Percentiles rank a stretch among this genome's conserved stretches.
These are phyloP conservation scores for Aspergillus luchuensis DNA, from an alignment of 2,329 filamentous ascomycete genomes.

Conservation along the genomic window DNA sequence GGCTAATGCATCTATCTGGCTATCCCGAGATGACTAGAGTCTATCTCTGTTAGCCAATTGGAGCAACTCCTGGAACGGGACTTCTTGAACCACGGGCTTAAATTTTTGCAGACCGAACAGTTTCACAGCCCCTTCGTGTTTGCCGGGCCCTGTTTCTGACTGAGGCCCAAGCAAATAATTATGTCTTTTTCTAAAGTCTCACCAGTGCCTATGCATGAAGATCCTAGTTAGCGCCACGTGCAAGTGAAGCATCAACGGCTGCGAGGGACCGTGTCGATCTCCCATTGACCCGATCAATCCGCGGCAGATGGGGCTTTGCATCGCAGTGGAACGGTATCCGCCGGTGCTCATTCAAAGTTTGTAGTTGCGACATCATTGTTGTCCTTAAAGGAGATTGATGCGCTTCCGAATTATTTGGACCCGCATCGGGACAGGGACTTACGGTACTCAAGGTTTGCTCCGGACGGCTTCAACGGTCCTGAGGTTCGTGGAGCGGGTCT, in stretches of 20 bases:
- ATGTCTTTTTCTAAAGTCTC: background rate
- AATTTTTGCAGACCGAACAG: background rate
- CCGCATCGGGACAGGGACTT: constrained; percentile 10
- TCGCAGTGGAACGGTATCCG: constrained; percentile 24
- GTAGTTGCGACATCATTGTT: constrained; percentile 16
- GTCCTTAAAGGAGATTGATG: constrained; percentile 12
- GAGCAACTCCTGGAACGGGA: background rate
- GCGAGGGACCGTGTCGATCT: constrained; percentile 42
- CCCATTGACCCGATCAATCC: constrained; percentile 35
- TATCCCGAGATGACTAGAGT: constrained; percentile 1
- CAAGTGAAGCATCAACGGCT: constrained; percentile 41
- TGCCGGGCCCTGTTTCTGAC: background rate
- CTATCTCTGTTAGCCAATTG: constrained; percentile 5
- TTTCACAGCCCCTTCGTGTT: background rate
- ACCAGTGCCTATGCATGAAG: constrained; percentile 35
- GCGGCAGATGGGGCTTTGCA: constrained; percentile 23
- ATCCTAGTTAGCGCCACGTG: constrained; percentile 44
- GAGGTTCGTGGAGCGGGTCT: constrained; percentile 3
- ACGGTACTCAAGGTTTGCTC: background rate
- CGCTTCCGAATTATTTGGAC: constrained; percentile 14
- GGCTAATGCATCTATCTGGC: constrained; percentile 10
- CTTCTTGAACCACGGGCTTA: background rate
- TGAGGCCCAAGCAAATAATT: background rate
- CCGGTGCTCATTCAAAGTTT: constrained; percentile 25
- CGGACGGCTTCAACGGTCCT: constrained; percentile 2